These are phyloP conservation scores for Tylopilus plumbeoviolaceoides DNA, from an alignment of 768 basidiomycete species.

Conservation along the genomic window DNA sequence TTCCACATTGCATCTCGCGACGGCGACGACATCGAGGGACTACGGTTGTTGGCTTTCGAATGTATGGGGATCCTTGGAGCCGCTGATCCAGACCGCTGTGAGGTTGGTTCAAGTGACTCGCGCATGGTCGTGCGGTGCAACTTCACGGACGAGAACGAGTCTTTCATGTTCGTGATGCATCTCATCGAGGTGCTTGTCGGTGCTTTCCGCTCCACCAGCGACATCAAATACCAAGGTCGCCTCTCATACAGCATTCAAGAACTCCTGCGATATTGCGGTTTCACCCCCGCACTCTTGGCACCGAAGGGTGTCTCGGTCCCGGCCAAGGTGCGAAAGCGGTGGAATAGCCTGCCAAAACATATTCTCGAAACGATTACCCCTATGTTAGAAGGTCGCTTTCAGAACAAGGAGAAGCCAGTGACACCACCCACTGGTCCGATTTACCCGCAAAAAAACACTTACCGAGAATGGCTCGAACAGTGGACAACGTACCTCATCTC, in stretches of 20 bases:
- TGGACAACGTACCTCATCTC: slow-evolving; percentile 85
- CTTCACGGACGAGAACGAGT: slow-evolving; percentile 75
- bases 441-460: slow-evolving; percentile 72
- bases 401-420: slow-evolving; percentile 41
- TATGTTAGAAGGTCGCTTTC: slow-evolving; percentile 67
- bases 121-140: slow-evolving; percentile 75
- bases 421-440: slow-evolving; percentile 61
- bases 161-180: slow-evolving; percentile 75
- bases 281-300: slow-evolving; percentile 70
- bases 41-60: slow-evolving; percentile 76
- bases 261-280: slow-evolving; percentile 80
- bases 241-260: slow-evolving; percentile 93
- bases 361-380: slow-evolving; percentile 85
- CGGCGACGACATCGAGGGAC: slow-evolving; percentile 63
- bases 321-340: slow-evolving; percentile 66
- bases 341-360: slow-evolving; percentile 77
- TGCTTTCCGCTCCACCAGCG: slow-evolving; percentile 90
- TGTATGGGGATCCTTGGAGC: slow-evolving; percentile 92
- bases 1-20: slow-evolving; percentile 73
- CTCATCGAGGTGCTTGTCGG: slow-evolving; percentile 83
- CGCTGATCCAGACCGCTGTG: slow-evolving; percentile 90
- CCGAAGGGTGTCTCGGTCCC: slow-evolving; percentile 49
- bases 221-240: slow-evolving; percentile 85
- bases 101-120: slow-evolving; percentile 53
- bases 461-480: slow-evolving; percentile 92